Evolutionary conservation across 2,329 filamentous ascomycete genomes (phyloP), one percentile per base, ranked within the genome.

Genomic region (Fusarium sp.): DNA sequence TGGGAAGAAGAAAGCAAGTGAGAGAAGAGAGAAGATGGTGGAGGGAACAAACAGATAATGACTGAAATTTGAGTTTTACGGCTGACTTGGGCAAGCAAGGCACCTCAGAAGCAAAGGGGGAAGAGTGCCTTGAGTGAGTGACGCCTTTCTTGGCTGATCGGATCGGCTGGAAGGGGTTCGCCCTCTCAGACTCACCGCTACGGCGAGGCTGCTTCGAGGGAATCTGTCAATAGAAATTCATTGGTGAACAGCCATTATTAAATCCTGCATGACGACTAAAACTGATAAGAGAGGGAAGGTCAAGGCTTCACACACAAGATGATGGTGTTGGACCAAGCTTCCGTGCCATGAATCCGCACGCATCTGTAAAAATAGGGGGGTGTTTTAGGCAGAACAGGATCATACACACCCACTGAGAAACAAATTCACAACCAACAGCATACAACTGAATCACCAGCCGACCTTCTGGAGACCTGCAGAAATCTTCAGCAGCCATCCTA

Each of bases 321-420:
- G 37, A 68, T 47, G 64, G 40, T 43, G 64, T 25, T 43, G 37
- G 30, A 32, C 32, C 23, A 25, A 43, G 47, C 46, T 54, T 25
- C 23, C 16, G 49, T 53, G 18, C 33, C 16, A 49, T 40, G 42
- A 60, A 47, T 28, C 37, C 35, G 43, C 47, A 37, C n/a, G 23
- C n/a, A n/a, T 67, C 21, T 35, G 63, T 23, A 30, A 50, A 62
- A 57, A 68, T 62, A 68, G 64, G 65, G 65, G 47, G 40, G 32
- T 67, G 46, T 33, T 67, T 38, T 30, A 67, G 63, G 37, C 47
- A 65, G 50, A 33, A 44, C 54, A 38, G 35, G 33, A 46, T 42
- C 37, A 62, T 19, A 28, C 46, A 56, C 47, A 54, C 62, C 32
- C 47, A 38, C 35, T 28, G 33, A 35, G 23, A 28, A 49, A 28